Percentiles rank a stretch among this genome's conserved stretches.
Evolutionary conservation across 768 basidiomycete genomes (phyloP).

Genomic region (Mrakia frigida): DNA sequence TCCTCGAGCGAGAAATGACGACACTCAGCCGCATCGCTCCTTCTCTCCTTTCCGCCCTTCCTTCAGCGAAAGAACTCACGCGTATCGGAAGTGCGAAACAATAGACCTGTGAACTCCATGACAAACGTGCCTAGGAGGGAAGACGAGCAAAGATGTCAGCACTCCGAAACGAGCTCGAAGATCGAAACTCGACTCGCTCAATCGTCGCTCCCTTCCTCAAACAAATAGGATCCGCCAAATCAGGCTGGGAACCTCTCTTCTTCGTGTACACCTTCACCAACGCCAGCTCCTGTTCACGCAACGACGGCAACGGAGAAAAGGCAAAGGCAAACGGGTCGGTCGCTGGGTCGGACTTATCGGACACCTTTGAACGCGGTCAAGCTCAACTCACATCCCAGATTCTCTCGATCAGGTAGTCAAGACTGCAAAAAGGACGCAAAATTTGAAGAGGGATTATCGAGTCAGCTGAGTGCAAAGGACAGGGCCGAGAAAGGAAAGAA

Average conservation of each 20-base stretch:
- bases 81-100: conserved; percentile 79
- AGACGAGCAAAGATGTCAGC: not conserved
- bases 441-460: no score
- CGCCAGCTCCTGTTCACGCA: conserved; percentile 28
- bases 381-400: conserved; percentile 46
- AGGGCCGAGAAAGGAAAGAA: not conserved
- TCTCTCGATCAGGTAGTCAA: conserved; percentile 48
- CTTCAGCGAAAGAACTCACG: conserved; percentile 34
- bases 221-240: conserved; percentile 77
- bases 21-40: no score
- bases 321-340: not conserved
- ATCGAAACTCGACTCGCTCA: conserved; percentile 55
- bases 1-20: no score
- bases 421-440: conserved; percentile 10
- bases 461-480: not conserved
- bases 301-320: conserved; percentile 9
- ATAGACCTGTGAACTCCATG: conserved; percentile 87
- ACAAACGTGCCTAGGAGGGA: conserved; percentile 60
- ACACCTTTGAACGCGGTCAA: not conserved
- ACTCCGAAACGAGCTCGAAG: conserved; percentile 2
- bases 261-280: conserved; percentile 94
- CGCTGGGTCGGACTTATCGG: not conserved
- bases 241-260: conserved; percentile 89
- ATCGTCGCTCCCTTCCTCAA: conserved; percentile 86
- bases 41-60: no score